Percentiles rank a stretch among this genome's conserved stretches.
Conservation (phyloP, 148 eudicot genomes). For the Suaeda aralocaspica region DNA sequence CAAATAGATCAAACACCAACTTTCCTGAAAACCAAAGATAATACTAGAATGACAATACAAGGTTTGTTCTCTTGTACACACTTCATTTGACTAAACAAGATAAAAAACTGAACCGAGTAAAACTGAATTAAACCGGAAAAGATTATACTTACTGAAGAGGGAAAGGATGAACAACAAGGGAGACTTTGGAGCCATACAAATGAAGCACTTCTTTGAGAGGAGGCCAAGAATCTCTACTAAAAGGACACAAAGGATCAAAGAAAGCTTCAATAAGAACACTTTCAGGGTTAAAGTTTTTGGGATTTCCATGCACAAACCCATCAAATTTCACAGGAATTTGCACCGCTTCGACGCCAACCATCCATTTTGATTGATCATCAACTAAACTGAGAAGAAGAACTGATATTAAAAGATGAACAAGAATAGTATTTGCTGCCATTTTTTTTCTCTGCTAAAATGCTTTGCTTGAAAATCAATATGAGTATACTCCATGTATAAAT, state of each 20-base stretch:
- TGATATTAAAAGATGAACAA: not conserved
- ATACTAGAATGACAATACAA: too few species aligned
- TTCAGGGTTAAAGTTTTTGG: slow-evolving; percentile 26
- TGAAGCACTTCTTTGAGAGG: slow-evolving; percentile 63
- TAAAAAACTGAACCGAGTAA: not conserved
- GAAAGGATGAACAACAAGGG: slow-evolving; percentile 70
- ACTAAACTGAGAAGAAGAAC: slow-evolving; percentile 3
- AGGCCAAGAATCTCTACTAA: slow-evolving; percentile 77
- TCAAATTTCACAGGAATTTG: slow-evolving; percentile 49
- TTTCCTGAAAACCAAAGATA: not conserved
- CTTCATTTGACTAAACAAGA: not conserved
- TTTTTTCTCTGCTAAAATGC: too few species aligned
- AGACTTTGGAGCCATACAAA: slow-evolving; percentile 43
- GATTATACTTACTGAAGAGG: slow-evolving; percentile 55
- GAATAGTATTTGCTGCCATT: too few species aligned
- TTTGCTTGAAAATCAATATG: too few species aligned
- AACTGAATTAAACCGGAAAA: not conserved
- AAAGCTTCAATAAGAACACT: slow-evolving; percentile 67
- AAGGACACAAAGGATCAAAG: slow-evolving; percentile 92
- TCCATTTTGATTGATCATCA: not conserved
- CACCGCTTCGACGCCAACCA: slow-evolving; percentile 21
- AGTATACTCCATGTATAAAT: too few species aligned
- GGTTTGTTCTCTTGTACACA: not conserved
- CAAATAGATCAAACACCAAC: not conserved
- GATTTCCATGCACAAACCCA: slow-evolving; percentile 64